A percentile compares a stretch with the other conserved stretches of the same genome.
phyloP scores from a whole-genome alignment of 1,284 basidiomycete species.

The Moesziomyces aphidis region DNA sequence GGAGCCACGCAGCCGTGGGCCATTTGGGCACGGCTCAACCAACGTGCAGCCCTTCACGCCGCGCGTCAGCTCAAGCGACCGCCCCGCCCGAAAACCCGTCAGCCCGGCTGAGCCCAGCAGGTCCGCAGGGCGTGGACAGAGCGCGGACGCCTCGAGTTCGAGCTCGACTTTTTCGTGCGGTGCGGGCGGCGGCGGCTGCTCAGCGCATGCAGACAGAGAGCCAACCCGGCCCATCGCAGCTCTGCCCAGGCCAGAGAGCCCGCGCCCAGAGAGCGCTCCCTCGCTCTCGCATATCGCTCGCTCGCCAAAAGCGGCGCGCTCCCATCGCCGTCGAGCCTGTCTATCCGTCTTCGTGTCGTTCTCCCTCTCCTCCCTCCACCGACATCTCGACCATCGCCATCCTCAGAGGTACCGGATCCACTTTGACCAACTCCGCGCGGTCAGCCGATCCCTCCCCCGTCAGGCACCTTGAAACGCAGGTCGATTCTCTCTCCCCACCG shows the following conservation, averaged over 20 bases:
- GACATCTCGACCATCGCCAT: constrained; percentile 8
- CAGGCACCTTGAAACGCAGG: not conserved
- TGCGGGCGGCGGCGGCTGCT: no score
- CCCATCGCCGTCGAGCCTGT: constrained; percentile 3
- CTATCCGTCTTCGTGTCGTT: not conserved
- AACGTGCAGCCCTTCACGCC: no score
- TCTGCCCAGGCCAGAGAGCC: not conserved
- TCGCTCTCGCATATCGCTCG: not conserved
- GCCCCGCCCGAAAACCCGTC: not conserved
- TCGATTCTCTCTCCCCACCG: not conserved
- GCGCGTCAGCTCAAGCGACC: not conserved
- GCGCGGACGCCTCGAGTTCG: no score
- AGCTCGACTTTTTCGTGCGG: no score
- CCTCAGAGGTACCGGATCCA: constrained; percentile 4
- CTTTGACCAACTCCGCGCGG: constrained; percentile 23
- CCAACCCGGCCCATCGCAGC: not conserved
- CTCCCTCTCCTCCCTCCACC: constrained; percentile 1
- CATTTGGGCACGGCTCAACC: no score
- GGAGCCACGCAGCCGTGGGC: no score
- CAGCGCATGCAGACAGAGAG: not conserved
- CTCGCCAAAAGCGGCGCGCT: constrained; percentile 4
- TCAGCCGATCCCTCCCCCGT: constrained; percentile 10
- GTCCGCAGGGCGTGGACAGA: not conserved
- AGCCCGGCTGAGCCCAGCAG: no score
- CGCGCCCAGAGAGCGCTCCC: not conserved